A percentile compares a stretch with the other conserved stretches of the same genome.
phyloP scores from a whole-genome alignment of 2,329 filamentous ascomycete genomes.

The Dactylonectria macrodidyma region DNA sequence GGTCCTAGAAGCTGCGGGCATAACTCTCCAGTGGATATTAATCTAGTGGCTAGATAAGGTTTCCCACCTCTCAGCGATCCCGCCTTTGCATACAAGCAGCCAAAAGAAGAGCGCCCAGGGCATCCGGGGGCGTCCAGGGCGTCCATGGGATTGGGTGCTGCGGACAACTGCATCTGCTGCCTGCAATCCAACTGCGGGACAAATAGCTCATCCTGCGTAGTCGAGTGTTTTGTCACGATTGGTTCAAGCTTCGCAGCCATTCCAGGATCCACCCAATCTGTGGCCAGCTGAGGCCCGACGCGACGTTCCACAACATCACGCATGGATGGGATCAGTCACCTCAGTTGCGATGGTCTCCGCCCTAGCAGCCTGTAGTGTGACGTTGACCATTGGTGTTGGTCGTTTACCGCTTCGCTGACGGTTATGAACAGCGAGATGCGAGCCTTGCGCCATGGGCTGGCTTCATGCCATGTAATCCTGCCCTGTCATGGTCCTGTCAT shows the following conservation, averaged over 20 bases:
- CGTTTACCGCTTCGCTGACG: constrained; percentile 18
- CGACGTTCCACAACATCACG: constrained; percentile 24
- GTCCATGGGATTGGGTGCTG: constrained; percentile 7
- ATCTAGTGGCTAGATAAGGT: constrained; percentile 28
- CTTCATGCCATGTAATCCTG: not conserved
- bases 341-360: constrained; percentile 1
- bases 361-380: constrained; percentile 18
- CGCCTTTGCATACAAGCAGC: not conserved
- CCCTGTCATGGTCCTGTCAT: not conserved
- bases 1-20: constrained; percentile 13
- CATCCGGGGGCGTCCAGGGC: not conserved
- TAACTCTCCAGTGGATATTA: not conserved
- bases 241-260: not conserved
- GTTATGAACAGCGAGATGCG: constrained; percentile 5
- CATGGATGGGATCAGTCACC: constrained; percentile 7
- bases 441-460: constrained; percentile 7
- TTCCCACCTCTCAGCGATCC: constrained; percentile 16
- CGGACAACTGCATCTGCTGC: not conserved
- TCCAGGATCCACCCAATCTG: constrained; percentile 13
- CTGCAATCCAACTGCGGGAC: constrained; percentile 22
- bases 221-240: constrained; percentile 4
- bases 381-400: not conserved
- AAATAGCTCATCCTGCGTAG: constrained; percentile 23
- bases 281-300: constrained; percentile 28
- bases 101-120: not conserved